Conservation (phyloP, 2,329 filamentous ascomycete genomes). For the Colletotrichum camelliae region DNA sequence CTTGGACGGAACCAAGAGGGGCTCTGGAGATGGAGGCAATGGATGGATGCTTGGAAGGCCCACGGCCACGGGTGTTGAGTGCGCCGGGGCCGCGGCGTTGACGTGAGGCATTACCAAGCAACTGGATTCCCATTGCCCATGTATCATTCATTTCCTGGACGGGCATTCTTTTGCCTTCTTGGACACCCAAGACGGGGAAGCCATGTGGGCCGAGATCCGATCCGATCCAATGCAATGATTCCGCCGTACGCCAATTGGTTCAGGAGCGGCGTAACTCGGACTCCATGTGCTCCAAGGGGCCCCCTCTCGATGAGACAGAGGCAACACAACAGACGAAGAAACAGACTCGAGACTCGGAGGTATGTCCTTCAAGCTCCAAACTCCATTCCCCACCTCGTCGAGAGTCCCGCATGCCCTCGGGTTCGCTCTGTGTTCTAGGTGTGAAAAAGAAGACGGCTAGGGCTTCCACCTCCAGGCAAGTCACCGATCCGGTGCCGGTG, state of each 20-base stretch:
- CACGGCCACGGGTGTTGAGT: background rate
- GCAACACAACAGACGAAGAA: background rate
- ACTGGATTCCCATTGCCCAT: background rate
- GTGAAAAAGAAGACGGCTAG: background rate
- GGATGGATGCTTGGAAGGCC: background rate
- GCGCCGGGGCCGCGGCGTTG: background rate
- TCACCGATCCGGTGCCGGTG: background rate
- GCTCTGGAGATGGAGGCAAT: background rate
- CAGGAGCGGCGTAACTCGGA: background rate
- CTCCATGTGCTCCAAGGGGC: background rate
- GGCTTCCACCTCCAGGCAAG: background rate
- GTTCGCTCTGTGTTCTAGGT: background rate
- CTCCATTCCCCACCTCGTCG: background rate
- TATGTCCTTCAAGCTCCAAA: background rate
- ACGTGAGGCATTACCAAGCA: conserved; percentile 19
- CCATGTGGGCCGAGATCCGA: conserved; percentile 1
- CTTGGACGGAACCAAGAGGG: background rate
- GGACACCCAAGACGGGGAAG: background rate
- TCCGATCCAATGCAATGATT: background rate
- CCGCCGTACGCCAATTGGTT: background rate
- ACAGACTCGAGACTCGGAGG: background rate
- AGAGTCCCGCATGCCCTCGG: background rate
- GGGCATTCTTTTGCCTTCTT: background rate
- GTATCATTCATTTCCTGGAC: background rate
- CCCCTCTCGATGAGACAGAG: conserved; percentile 5